Conservation (phyloP, 2,329 filamentous ascomycete genomes). For the Pseudopyricularia cyperi region DNA sequence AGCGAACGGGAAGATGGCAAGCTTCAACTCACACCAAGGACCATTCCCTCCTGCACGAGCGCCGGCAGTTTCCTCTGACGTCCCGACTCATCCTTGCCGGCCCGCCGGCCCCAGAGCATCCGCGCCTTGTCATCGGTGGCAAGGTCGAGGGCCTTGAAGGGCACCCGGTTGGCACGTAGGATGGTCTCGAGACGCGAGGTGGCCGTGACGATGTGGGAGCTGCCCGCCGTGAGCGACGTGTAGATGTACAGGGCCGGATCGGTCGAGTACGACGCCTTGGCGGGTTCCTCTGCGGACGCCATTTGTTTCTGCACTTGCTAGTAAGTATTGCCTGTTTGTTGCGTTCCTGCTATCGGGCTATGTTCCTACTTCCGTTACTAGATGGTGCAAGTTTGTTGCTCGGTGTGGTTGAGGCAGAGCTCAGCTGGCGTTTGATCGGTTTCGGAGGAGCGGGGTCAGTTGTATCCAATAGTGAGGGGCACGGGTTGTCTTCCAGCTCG, state of each 20-base stretch:
- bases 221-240: conserved; percentile 89
- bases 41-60: conserved; percentile 73
- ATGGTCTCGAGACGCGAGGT: conserved; percentile 95
- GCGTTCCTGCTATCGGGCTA: background rate
- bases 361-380: background rate
- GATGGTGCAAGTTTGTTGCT: background rate
- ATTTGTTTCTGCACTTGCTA: background rate
- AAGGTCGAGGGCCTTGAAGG: conserved; percentile 84
- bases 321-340: background rate
- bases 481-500: background rate
- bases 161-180: conserved; percentile 83
- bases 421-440: background rate
- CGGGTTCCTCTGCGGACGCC: background rate
- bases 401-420: background rate
- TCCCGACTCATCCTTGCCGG: conserved; percentile 54
- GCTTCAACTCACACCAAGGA: conserved; percentile 61
- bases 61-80: conserved; percentile 68
- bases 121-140: conserved; percentile 81
- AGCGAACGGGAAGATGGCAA: background rate
- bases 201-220: conserved; percentile 89
- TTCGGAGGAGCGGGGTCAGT: background rate
- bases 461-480: background rate
- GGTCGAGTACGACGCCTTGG: conserved; percentile 28
- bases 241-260: conserved; percentile 81
- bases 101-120: conserved; percentile 75